A percentile compares a stretch with the other conserved stretches of the same genome.
Conservation (phyloP, 345 rosid genomes). For the Arabis alpina region DNA sequence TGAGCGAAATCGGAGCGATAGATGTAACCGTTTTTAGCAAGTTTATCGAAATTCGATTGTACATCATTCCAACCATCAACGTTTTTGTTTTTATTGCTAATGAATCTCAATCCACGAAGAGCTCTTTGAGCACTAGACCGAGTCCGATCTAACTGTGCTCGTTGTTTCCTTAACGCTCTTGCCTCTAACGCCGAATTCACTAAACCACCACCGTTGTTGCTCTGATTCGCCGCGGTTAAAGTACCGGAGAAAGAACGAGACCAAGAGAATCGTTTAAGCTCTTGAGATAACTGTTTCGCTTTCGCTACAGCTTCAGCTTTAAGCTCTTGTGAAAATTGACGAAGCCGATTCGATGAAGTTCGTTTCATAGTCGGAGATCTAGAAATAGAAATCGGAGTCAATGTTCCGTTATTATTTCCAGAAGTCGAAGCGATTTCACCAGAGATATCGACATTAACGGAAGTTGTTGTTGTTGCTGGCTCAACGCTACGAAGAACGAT, state of each 20-base stretch:
- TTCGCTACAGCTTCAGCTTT: slow-evolving; percentile 96
- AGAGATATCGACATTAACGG: slow-evolving; percentile 44
- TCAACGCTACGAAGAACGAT: slow-evolving; percentile 90
- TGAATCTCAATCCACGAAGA: slow-evolving; percentile 83
- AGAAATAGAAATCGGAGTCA: slow-evolving; percentile 56
- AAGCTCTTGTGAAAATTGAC: slow-evolving; percentile 90
- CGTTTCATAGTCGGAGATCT: slow-evolving; percentile 77
- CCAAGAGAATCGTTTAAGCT: slow-evolving; percentile 83
- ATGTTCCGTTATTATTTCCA: background rate
- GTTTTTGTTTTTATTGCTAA: slow-evolving; percentile 61
- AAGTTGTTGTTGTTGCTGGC: slow-evolving; percentile 85
- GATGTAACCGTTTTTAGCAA: slow-evolving; percentile 74
- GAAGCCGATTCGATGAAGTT: slow-evolving; percentile 61
- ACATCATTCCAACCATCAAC: slow-evolving; percentile 83
- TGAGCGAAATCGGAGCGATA: slow-evolving; percentile 87
- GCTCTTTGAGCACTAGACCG: slow-evolving; percentile 91
- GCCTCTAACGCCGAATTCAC: slow-evolving; percentile 79
- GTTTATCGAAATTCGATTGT: slow-evolving; percentile 68
- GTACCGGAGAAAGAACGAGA: slow-evolving; percentile 52
- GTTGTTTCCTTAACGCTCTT: slow-evolving; percentile 75
- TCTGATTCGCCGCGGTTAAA: slow-evolving; percentile 33
- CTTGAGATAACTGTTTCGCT: slow-evolving; percentile 85
- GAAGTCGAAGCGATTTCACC: slow-evolving; percentile 44
- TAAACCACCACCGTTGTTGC: slow-evolving; percentile 45
- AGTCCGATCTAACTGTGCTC: slow-evolving; percentile 92